These are phyloP conservation scores for Hysterium pulicare DNA, from an alignment of 2,329 filamentous ascomycete genomes.

Conservation along the genomic window DNA sequence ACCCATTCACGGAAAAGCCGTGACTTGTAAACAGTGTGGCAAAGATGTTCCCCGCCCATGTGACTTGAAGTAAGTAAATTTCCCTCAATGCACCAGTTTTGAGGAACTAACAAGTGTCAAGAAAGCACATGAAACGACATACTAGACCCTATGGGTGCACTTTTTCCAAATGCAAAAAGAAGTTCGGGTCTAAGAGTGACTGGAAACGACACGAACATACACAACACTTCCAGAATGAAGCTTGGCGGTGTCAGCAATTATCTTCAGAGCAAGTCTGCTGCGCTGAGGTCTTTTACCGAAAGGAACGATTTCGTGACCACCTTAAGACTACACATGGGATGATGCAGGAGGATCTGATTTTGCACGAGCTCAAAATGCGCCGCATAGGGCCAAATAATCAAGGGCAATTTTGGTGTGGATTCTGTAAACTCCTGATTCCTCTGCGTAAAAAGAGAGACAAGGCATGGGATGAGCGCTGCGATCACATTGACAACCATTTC, in stretches of 20 bases:
- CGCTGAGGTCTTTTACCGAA: slow-evolving; percentile 55
- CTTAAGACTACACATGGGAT: slow-evolving; percentile 51
- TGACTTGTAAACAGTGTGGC: slow-evolving; percentile 20
- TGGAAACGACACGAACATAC: slow-evolving; percentile 88
- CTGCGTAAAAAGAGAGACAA: slow-evolving; percentile 50
- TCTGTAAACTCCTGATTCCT: slow-evolving; percentile 61
- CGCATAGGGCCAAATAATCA: slow-evolving; percentile 64
- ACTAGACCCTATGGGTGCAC: slow-evolving; percentile 80
- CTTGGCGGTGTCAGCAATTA: slow-evolving; percentile 66
- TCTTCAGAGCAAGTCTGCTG: slow-evolving; percentile 41
- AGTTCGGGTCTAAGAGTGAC: slow-evolving; percentile 89
- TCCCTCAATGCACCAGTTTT: too few species aligned
- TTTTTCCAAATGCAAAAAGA: slow-evolving; percentile 63
- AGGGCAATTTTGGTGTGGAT: slow-evolving; percentile 80
- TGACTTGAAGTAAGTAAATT: slow-evolving; percentile 35
- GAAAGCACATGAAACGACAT: slow-evolving; percentile 83
- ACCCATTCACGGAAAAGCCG: slow-evolving; percentile 8
- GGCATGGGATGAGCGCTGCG: slow-evolving; percentile 59
- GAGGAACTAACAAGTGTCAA: too few species aligned
- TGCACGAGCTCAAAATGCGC: slow-evolving; percentile 50
- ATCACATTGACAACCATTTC: slow-evolving; percentile 76
- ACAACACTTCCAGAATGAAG: slow-evolving; percentile 69
- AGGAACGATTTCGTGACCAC: slow-evolving; percentile 61
- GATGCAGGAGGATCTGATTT: slow-evolving; percentile 29
- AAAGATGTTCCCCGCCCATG: slow-evolving; percentile 31